Evolutionary conservation across 2,329 filamentous ascomycete genomes (phyloP).

Genomic region (Pseudopithomyces maydicus): DNA sequence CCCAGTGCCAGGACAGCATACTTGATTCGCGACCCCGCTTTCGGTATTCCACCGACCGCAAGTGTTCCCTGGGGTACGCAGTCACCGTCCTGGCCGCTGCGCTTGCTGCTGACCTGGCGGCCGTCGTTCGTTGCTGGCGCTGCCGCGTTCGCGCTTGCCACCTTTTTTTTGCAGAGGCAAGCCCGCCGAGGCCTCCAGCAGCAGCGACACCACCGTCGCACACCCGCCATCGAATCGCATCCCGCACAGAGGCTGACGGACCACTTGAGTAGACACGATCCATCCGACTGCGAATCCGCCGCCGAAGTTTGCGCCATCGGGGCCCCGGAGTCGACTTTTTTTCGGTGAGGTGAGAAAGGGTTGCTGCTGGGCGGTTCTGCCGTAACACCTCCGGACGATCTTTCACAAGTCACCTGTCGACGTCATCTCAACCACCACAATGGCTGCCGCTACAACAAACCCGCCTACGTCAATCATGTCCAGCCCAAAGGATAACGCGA

Average conservation of each 20-base stretch:
- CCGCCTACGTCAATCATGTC: slow-evolving; percentile 8
- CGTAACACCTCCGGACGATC: slow-evolving; percentile 1
- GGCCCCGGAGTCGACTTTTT: background rate
- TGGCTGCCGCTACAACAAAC: slow-evolving; percentile 8
- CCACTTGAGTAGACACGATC: background rate
- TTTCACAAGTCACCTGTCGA: slow-evolving; percentile 6
- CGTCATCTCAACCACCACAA: slow-evolving; percentile 10
- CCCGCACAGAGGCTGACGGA: background rate
- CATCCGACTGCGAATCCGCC: background rate
- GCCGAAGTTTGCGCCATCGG: background rate
- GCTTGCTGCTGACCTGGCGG: slow-evolving; percentile 1
- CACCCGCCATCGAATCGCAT: slow-evolving; percentile 5
- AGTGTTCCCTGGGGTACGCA: slow-evolving; percentile 1
- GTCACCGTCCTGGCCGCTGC: background rate
- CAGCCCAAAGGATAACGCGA: slow-evolving; percentile 4
- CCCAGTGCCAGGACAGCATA: background rate
- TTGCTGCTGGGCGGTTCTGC: slow-evolving; percentile 2
- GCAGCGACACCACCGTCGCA: background rate
- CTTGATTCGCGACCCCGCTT: slow-evolving; percentile 7
- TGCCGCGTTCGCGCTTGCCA: slow-evolving; percentile 4
- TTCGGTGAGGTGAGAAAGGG: slow-evolving; percentile 7
- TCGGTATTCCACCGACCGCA: background rate
- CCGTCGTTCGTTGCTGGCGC: background rate
- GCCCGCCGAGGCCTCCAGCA: background rate
- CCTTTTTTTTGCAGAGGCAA: background rate